Evolutionary conservation across 2,329 filamentous ascomycete genomes (phyloP).

Genomic region (Aspergillus proliferans): DNA sequence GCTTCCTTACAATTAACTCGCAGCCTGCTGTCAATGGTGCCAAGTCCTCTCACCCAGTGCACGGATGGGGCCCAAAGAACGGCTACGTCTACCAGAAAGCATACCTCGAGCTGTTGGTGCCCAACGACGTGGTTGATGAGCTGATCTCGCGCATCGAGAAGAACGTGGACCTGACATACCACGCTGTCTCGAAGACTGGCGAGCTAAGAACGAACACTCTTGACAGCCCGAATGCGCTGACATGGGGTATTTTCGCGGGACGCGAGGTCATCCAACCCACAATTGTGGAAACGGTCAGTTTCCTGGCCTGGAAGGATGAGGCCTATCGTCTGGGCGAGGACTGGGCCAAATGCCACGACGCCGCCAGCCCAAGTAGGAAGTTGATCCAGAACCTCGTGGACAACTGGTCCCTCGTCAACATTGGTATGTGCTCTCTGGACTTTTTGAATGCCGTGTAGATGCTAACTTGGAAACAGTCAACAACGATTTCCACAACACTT

Average conservation of each 20-base stretch:
- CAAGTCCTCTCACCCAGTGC: constrained; percentile 76
- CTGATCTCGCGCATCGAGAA: constrained; percentile 71
- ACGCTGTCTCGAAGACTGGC: constrained; percentile 80
- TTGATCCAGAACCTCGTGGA: constrained; percentile 80
- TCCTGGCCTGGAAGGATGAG: constrained; percentile 98
- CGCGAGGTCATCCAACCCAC: constrained; percentile 99
- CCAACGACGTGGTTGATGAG: constrained; percentile 70
- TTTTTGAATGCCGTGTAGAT: background rate
- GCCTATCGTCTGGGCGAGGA: constrained; percentile 87
- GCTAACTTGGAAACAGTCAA: constrained; percentile 59
- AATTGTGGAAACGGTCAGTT: constrained; percentile 97
- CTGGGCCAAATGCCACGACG: constrained; percentile 86
- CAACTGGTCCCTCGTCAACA: constrained; percentile 90
- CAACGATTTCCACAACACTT: constrained; percentile 88
- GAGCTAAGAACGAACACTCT: constrained; percentile 78
- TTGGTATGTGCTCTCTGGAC: constrained; percentile 55
- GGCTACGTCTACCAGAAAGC: constrained; percentile 99
- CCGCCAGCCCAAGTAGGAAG: constrained; percentile 66
- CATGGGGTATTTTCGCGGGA: constrained; percentile 97
- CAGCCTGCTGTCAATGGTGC: constrained; percentile 90
- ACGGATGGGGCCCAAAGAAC: constrained; percentile 91
- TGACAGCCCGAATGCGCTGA: constrained; percentile 89
- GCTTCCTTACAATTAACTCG: constrained; percentile 92
- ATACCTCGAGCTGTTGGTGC: constrained; percentile 85
- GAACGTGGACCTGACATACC: constrained; percentile 82